phyloP scores from a whole-genome alignment of 2,329 filamentous ascomycete species.

The Colletotrichum lini region DNA sequence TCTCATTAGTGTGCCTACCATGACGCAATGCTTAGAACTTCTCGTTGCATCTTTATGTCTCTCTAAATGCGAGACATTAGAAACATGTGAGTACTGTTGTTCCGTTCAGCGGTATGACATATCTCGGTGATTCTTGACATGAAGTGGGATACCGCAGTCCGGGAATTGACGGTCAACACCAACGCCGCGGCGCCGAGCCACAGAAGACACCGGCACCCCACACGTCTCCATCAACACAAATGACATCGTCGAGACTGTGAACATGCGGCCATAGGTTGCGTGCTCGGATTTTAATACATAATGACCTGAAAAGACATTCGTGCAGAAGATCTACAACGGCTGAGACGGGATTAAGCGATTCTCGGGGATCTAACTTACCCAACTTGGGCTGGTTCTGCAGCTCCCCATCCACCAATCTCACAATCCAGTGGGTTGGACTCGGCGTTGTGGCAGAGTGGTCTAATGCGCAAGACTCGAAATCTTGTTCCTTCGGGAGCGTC shows the following conservation, averaged over 20 bases:
- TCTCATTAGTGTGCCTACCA: too few species aligned
- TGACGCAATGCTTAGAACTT: too few species aligned
- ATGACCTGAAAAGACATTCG: neutral
- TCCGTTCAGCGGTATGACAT: too few species aligned
- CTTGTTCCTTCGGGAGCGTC: slow-evolving; percentile 30
- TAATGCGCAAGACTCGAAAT: slow-evolving; percentile 31
- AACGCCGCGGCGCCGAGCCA: neutral
- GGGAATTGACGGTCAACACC: too few species aligned
- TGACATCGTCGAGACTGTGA: neutral
- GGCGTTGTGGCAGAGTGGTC: slow-evolving; percentile 30
- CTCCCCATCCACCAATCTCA: neutral
- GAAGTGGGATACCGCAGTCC: too few species aligned
- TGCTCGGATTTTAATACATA: neutral
- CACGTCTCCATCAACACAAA: neutral
- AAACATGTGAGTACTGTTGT: too few species aligned
- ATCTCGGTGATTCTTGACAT: too few species aligned
- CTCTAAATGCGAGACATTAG: too few species aligned
- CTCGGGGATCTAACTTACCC: too few species aligned
- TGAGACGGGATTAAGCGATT: too few species aligned
- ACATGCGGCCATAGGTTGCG: neutral
- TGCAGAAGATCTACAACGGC: neutral
- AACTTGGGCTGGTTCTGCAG: too few species aligned
- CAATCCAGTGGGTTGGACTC: fast-evolving
- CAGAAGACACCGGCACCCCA: neutral
- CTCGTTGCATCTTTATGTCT: too few species aligned